Evolutionary conservation across 768 basidiomycete genomes (phyloP).

Genomic region (Phaffia tasmanica): DNA sequence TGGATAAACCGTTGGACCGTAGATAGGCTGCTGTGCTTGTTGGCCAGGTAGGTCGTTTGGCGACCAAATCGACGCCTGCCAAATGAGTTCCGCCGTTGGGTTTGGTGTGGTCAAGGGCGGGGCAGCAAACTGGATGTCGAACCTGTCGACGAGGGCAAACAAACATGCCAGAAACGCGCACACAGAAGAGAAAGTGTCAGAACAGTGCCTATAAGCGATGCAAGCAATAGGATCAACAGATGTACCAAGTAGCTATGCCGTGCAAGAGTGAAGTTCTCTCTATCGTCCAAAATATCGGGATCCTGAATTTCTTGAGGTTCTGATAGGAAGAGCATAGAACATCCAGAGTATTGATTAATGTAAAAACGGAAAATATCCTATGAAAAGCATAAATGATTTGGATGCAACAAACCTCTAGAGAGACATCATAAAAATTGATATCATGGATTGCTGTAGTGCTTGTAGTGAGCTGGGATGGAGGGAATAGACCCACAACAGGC

Average conservation of each 20-base stretch:
- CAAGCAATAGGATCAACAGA: background rate
- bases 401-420: conserved; percentile 1
- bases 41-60: background rate
- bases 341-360: background rate
- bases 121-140: conserved; percentile 24
- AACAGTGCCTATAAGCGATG: background rate
- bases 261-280: conserved; percentile 18
- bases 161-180: background rate
- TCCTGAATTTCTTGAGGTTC: conserved; percentile 21
- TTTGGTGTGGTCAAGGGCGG: conserved; percentile 1
- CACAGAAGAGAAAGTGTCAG: background rate
- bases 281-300: conserved; percentile 22
- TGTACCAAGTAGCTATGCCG: no score
- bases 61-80: conserved; percentile 20
- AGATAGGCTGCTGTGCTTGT: background rate
- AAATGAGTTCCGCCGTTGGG: background rate
- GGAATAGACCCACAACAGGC: conserved; percentile 25
- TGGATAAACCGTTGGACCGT: conserved; percentile 3
- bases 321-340: background rate
- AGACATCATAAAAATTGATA: conserved; percentile 22
- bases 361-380: background rate
- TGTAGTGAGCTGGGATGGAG: conserved; percentile 15
- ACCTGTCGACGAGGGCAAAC: conserved; percentile 5
- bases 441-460: conserved; percentile 5
- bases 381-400: background rate